These are phyloP conservation scores for Globisporangium alternatum DNA, from an alignment of 352 stramenopile species.

Conservation along the genomic window DNA sequence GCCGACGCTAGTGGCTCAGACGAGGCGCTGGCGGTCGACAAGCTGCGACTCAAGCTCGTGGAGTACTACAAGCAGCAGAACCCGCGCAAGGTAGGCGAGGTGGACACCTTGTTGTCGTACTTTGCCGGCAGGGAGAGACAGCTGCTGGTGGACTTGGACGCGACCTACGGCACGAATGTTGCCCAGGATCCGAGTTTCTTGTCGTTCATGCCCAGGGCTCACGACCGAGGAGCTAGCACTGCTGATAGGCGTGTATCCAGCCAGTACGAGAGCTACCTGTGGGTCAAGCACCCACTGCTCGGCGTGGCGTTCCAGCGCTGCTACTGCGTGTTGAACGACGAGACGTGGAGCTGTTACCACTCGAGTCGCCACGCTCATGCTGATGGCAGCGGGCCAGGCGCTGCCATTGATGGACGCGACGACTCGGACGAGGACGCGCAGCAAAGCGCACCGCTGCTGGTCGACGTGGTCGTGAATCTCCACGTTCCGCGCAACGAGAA, in stretches of 20 bases:
- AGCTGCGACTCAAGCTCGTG: constrained; percentile 51
- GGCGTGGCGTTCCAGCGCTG: constrained; percentile 29
- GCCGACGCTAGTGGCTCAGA: background rate
- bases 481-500: constrained; percentile 26
- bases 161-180: constrained; percentile 50
- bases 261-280: constrained; percentile 35
- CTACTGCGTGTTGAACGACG: constrained; percentile 32
- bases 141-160: constrained; percentile 57
- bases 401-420: background rate
- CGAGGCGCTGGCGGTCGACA: background rate
- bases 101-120: constrained; percentile 64
- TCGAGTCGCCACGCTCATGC: constrained; percentile 20
- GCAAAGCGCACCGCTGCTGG: constrained; percentile 20
- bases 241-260: too few relatives aligned
- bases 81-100: constrained; percentile 82
- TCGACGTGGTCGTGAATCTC: constrained; percentile 29
- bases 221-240: background rate
- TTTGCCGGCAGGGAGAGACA: constrained; percentile 58
- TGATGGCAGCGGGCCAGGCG: background rate
- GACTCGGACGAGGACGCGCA: background rate
- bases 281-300: constrained; percentile 37
- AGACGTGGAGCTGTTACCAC: constrained; percentile 33
- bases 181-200: constrained; percentile 31
- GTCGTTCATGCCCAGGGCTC: constrained; percentile 19
- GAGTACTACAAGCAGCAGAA: constrained; percentile 91